Evolutionary conservation across 208 protist genomes (phyloP).

Genomic region (Leishmania aethiopica): DNA sequence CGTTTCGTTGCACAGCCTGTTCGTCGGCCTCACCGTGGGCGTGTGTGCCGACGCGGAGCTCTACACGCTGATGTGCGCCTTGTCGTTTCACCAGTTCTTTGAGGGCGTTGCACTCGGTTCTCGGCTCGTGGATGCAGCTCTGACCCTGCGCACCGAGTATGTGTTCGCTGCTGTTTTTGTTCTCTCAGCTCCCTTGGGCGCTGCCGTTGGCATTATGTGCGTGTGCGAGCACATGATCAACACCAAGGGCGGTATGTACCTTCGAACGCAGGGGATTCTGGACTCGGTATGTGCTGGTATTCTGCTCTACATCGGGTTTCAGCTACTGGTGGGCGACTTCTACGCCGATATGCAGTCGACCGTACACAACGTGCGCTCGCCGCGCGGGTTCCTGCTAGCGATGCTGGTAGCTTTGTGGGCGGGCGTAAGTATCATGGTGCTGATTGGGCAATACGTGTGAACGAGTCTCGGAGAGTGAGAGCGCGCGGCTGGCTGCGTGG

Average conservation of each 20-base stretch:
- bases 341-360: slow-evolving; percentile 33
- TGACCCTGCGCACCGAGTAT: slow-evolving; percentile 37
- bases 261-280: slow-evolving; percentile 48
- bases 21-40: slow-evolving; percentile 65
- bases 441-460: slow-evolving; percentile 39
- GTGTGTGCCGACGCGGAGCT: slow-evolving; percentile 47
- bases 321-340: slow-evolving; percentile 65
- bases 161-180: slow-evolving; percentile 46
- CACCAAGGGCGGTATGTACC: slow-evolving; percentile 37
- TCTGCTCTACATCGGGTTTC: slow-evolving; percentile 65
- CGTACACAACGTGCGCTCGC: slow-evolving; percentile 12
- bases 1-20: slow-evolving; percentile 68
- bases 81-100: slow-evolving; percentile 76
- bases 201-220: slow-evolving; percentile 32
- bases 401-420: slow-evolving; percentile 55
- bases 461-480: not conserved
- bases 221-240: slow-evolving; percentile 32
- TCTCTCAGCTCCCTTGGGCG: slow-evolving; percentile 56
- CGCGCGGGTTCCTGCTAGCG: slow-evolving; percentile 10
- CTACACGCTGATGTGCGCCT: slow-evolving; percentile 45
- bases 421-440: slow-evolving; percentile 44
- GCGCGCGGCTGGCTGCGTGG: not conserved
- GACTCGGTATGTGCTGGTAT: slow-evolving; percentile 64
- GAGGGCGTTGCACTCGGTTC: slow-evolving; percentile 67
- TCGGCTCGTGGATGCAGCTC: slow-evolving; percentile 50